Percentiles rank a stretch among this genome's conserved stretches.
phyloP scores from a whole-genome alignment of 164 flowering plant genomes.

The Cinnamomum micranthum region DNA sequence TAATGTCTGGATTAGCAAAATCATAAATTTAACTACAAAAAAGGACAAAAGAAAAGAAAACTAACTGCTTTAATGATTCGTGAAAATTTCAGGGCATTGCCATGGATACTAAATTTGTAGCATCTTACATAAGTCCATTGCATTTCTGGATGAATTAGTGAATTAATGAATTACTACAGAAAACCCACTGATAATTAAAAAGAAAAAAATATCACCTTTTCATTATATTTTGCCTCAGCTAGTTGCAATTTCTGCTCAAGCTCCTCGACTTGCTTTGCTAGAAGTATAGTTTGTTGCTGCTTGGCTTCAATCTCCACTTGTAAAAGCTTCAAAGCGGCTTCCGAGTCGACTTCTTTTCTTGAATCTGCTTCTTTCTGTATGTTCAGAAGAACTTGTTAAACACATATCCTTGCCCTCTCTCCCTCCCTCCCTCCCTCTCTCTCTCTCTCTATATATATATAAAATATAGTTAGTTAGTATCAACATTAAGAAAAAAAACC shows the following conservation, averaged over 20 bases:
- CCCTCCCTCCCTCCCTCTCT: no score
- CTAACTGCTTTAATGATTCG: not conserved
- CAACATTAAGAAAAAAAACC: no score
- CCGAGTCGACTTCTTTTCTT: constrained; percentile 42
- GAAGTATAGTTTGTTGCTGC: constrained; percentile 35
- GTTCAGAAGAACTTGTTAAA: constrained; percentile 11
- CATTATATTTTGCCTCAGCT: constrained; percentile 37
- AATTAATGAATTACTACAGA: not conserved
- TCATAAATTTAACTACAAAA: not conserved
- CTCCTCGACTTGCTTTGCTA: constrained; percentile 57
- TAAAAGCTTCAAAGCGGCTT: constrained; percentile 40
- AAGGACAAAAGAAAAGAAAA: not conserved
- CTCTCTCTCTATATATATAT: no score
- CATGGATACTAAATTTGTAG: no score
- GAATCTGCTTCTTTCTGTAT: constrained; percentile 58
- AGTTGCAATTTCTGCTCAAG: constrained; percentile 54
- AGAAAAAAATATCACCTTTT: constrained; percentile 36
- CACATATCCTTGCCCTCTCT: not conserved
- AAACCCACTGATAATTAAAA: not conserved
- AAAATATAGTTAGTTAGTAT: no score
- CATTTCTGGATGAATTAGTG: not conserved
- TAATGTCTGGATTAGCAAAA: not conserved
- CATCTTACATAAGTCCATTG: not conserved
- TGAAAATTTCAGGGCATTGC: no score
- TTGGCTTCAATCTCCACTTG: constrained; percentile 61